These are phyloP conservation scores for Sporothrix inflata DNA, from an alignment of 2,329 filamentous ascomycete species.

Conservation along the genomic window DNA sequence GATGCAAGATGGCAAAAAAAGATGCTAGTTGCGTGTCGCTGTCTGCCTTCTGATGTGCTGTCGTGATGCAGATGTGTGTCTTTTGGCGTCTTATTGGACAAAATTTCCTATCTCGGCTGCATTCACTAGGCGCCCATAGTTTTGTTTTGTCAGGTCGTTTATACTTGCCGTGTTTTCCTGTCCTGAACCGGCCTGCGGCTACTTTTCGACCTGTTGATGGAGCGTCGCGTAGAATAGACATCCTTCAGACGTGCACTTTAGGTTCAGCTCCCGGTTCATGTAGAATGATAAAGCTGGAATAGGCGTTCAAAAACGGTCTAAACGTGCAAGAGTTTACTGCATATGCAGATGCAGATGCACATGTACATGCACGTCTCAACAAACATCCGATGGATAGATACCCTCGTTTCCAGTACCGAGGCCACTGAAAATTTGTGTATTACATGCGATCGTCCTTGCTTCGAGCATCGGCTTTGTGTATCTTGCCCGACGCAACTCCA, in stretches of 20 bases:
- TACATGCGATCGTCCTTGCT: not conserved
- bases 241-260: not conserved
- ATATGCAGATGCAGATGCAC: not conserved
- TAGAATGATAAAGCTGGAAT: too few species aligned
- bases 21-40: too few species aligned
- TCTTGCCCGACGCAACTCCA: too few species aligned
- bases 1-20: not conserved
- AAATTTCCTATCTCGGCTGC: not conserved
- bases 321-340: not conserved
- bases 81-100: not conserved
- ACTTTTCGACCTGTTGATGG: not conserved
- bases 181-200: not conserved
- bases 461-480: not conserved
- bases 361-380: not conserved
- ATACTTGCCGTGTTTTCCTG: not conserved
- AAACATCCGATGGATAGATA: too few species aligned
- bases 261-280: not conserved
- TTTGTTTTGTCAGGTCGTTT: not conserved
- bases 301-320: not conserved
- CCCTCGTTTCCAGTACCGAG: too few species aligned
- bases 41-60: too few species aligned
- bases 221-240: not conserved
- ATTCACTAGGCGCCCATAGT: not conserved
- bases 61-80: not conserved
- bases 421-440: not conserved